These are phyloP conservation scores for Mrakia frigida DNA, from an alignment of 768 basidiomycete species.

Conservation along the genomic window DNA sequence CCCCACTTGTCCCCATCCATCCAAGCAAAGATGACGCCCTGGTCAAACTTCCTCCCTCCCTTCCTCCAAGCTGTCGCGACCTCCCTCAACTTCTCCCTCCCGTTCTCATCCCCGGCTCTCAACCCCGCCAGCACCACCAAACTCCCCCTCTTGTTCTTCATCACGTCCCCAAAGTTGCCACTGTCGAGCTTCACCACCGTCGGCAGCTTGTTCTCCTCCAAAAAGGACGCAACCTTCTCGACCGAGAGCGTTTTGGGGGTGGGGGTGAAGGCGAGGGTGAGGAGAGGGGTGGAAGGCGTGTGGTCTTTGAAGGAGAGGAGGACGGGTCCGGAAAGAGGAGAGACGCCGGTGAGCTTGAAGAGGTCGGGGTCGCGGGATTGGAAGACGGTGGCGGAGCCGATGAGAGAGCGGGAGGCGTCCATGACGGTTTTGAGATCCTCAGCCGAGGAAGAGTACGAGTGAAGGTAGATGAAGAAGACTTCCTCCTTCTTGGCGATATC, in stretches of 20 bases:
- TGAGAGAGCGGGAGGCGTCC: slow-evolving; percentile 53
- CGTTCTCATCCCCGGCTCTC: slow-evolving; percentile 39
- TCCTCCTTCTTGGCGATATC: slow-evolving; percentile 48
- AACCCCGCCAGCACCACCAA: slow-evolving; percentile 66
- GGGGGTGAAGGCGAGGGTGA: slow-evolving; percentile 38
- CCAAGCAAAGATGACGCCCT: slow-evolving; percentile 72
- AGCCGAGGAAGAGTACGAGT: slow-evolving; percentile 42
- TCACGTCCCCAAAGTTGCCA: slow-evolving; percentile 74
- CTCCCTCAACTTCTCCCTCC: slow-evolving; percentile 52
- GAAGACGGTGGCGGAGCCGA: slow-evolving; percentile 52
- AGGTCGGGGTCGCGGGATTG: slow-evolving; percentile 46
- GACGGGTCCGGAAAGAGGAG: slow-evolving; percentile 42
- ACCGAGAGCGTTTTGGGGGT: slow-evolving; percentile 19
- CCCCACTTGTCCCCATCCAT: slow-evolving; percentile 81
- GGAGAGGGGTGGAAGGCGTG: slow-evolving; percentile 50
- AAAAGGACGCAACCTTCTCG: slow-evolving; percentile 54
- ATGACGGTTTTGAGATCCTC: slow-evolving; percentile 51
- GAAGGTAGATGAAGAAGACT: slow-evolving; percentile 60
- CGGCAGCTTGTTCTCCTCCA: slow-evolving; percentile 66
- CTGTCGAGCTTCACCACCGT: slow-evolving; percentile 66
- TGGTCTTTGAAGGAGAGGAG: slow-evolving; percentile 61
- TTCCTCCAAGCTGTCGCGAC: slow-evolving; percentile 60
- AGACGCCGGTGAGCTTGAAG: slow-evolving; percentile 40
- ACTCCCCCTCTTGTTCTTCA: slow-evolving; percentile 70
- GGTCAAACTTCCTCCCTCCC: slow-evolving; percentile 43